phyloP scores from a whole-genome alignment of 176 grass and related monocot genomes.

The Oryza glumipatula region DNA sequence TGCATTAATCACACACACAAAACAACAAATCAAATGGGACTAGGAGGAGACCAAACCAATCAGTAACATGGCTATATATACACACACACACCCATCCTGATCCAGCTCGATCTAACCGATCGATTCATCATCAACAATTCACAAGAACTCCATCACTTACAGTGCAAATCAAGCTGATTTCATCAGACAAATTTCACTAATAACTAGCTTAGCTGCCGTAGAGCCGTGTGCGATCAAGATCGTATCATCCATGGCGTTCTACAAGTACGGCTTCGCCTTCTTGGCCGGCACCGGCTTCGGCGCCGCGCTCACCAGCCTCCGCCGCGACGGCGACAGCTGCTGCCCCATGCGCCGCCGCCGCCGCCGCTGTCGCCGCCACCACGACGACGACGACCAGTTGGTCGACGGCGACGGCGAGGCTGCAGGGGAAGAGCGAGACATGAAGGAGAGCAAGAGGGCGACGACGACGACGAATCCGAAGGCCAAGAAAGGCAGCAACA shows the following conservation, averaged over 20 bases:
- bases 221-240: background rate
- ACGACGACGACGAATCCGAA: no score
- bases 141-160: no score
- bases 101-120: background rate
- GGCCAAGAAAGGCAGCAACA: background rate
- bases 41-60: no score
- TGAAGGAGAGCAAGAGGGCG: background rate
- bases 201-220: no score
- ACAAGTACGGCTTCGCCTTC: slow-evolving; percentile 27
- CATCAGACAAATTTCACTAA: no score
- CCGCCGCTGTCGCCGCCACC: background rate
- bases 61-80: background rate
- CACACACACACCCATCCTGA: background rate
- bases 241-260: slow-evolving; percentile 14
- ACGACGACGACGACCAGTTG: no score
- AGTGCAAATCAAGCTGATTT: background rate
- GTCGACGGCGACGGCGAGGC: background rate
- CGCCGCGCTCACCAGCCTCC: background rate
- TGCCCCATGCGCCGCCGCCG: background rate
- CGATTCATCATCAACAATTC: no score
- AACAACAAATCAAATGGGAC: background rate
- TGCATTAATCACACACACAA: background rate
- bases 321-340: background rate
- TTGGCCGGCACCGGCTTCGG: slow-evolving; percentile 42
- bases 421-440: background rate